Evolutionary conservation across 2,329 filamentous ascomycete species (phyloP), one percentile per base, ranked within the genome.

Genomic region (Paecilomyces dactylethromorphus): DNA sequence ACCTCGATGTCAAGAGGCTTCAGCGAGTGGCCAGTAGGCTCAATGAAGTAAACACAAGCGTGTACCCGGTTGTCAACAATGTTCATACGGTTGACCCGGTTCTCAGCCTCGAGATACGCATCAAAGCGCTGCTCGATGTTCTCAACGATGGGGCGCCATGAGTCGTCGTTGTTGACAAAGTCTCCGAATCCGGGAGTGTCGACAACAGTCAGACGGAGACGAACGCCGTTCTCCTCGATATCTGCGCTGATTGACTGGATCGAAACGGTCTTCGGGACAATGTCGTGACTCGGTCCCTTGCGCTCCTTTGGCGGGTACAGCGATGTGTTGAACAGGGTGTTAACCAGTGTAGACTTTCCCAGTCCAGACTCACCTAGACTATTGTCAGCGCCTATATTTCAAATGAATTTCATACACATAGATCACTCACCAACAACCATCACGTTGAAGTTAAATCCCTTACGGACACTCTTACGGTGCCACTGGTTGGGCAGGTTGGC

Each of bases 51-150:
- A 63, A 99, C 94, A 71, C 95, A 97, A 58, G 94, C 94, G 72
- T 99, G 94, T 64, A 99, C 95, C 70, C 94, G 90, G 84, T 97
- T 99, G 81, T 99, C 94, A 63, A 99, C 89, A 77, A 97, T 97
- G 85, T 99, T 99, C 88, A 97, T 96, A 71, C 94, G 91, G 84
- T 99, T 99, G 76, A 99, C 92, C 86, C 97, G 99, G 87, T 99
- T 99, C 85, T 99, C 94, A 53, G 94, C 93, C 79, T 99, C 94
- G 60, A 99, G 84, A 78, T 97, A 99, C 57, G 94, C 92, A 78
- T 99, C 94, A 73, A 94, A 99, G 68, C 94, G 90, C 84, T 96
- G 92, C 84, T 99, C 94, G 71, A 99, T 97, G 84, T 97, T 97
- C 83, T 99, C 94, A 70, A 97, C 89, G 79, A 99, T 99, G 59